Evolutionary conservation across 108 stramenopile genomes (phyloP).

Genomic region (Skeletonema grethae): DNA sequence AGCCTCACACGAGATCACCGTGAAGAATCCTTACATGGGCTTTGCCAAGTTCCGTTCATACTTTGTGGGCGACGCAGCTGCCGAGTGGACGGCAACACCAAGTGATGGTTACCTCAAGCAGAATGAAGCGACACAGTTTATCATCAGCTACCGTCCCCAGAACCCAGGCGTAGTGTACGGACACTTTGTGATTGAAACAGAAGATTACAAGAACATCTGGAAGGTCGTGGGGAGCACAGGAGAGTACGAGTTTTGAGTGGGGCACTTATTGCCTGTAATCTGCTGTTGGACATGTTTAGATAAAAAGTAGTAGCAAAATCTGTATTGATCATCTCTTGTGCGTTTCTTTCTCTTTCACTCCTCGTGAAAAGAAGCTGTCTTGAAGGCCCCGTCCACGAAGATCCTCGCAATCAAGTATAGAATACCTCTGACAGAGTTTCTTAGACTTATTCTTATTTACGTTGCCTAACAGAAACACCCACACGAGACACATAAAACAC

Average conservation of each 20-base stretch:
- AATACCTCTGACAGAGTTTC: too few species aligned
- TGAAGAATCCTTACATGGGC: conserved; percentile 86
- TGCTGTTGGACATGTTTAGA: too few species aligned
- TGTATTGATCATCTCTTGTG: too few species aligned
- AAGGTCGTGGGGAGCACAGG: conserved; percentile 74
- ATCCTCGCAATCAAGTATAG: too few species aligned
- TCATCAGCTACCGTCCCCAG: conserved; percentile 68
- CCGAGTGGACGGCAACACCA: conserved; percentile 69
- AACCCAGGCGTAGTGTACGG: conserved; percentile 61
- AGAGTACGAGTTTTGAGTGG: conserved; percentile 38
- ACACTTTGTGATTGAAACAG: conserved; percentile 80
- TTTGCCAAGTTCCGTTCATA: conserved; percentile 85
- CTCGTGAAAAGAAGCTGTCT: too few species aligned
- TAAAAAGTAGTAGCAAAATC: too few species aligned
- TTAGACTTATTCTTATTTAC: too few species aligned
- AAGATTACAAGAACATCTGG: conserved; percentile 86
- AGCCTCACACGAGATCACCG: conserved; percentile 59
- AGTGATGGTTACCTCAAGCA: conserved; percentile 65
- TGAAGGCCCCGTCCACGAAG: too few species aligned
- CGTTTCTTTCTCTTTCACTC: too few species aligned
- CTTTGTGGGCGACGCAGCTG: conserved; percentile 62
- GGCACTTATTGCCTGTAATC: too few species aligned
- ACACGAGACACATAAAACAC: too few species aligned
- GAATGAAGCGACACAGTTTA: conserved; percentile 63
- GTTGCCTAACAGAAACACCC: too few species aligned